A percentile compares a stretch with the other conserved stretches of the same genome.
These are phyloP conservation scores for Rhizoctonia solani DNA, from an alignment of 1,284 basidiomycete species.

Conservation along the genomic window DNA sequence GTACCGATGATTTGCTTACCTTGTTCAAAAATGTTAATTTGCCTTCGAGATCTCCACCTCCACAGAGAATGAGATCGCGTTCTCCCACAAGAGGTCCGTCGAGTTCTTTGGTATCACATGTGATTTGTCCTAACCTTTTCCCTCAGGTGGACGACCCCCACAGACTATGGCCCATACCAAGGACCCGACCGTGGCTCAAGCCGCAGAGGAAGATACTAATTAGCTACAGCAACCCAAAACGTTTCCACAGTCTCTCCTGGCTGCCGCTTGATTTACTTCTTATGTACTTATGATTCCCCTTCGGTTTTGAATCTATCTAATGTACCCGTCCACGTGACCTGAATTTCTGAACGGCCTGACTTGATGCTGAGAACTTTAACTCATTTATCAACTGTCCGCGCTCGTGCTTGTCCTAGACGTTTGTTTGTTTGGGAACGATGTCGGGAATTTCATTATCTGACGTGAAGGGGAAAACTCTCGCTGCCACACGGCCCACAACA, in stretches of 20 bases:
- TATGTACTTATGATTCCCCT: too few relatives aligned
- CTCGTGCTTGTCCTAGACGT: background rate
- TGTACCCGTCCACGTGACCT: slow-evolving; percentile 4
- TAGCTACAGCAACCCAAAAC: too few relatives aligned
- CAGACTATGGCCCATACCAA: slow-evolving; percentile 72
- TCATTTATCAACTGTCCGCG: background rate
- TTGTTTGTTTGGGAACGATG: background rate
- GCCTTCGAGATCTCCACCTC: slow-evolving; percentile 49
- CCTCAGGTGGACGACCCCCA: slow-evolving; percentile 61
- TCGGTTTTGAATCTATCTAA: too few relatives aligned
- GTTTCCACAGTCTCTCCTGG: too few relatives aligned
- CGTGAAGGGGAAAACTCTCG: slow-evolving; percentile 10
- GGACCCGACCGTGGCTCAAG: too few relatives aligned
- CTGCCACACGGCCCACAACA: slow-evolving; percentile 6
- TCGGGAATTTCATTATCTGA: background rate
- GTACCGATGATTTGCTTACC: slow-evolving; percentile 83
- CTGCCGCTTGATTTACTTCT: too few relatives aligned
- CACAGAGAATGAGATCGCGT: slow-evolving; percentile 33
- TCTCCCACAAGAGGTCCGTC: slow-evolving; percentile 39
- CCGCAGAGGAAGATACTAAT: slow-evolving; percentile 24
- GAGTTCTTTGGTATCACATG: background rate
- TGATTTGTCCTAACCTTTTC: background rate
- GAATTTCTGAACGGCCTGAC: slow-evolving; percentile 1
- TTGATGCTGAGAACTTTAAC: background rate
- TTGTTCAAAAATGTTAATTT: slow-evolving; percentile 76